phyloP scores from a whole-genome alignment of 2,329 filamentous ascomycete genomes.

The Cladophialophora immunda region DNA sequence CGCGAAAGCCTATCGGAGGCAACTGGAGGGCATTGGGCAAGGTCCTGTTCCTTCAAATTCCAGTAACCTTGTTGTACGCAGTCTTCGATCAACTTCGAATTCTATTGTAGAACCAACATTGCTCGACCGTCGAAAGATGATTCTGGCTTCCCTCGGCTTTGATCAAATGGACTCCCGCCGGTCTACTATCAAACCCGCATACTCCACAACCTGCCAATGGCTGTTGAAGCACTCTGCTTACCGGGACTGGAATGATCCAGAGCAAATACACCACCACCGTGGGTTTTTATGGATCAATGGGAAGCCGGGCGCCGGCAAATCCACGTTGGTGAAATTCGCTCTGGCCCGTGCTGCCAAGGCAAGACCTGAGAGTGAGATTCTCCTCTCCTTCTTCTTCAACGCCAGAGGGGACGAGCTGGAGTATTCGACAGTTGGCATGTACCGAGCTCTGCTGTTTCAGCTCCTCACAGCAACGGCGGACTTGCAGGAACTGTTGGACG shows the following conservation, averaged over 20 bases:
- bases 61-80: not conserved
- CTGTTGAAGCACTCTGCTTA: slow-evolving; percentile 49
- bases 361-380: slow-evolving; percentile 31
- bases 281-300: slow-evolving; percentile 51
- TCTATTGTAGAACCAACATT: not conserved
- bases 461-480: slow-evolving; percentile 50
- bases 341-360: slow-evolving; percentile 35
- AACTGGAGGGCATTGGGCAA: slow-evolving; percentile 17
- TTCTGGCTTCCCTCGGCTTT: slow-evolving; percentile 49
- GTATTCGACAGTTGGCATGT: slow-evolving; percentile 58
- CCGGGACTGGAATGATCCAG: slow-evolving; percentile 49
- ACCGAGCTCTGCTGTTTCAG: slow-evolving; percentile 60
- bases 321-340: slow-evolving; percentile 57
- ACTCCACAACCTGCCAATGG: slow-evolving; percentile 55
- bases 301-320: slow-evolving; percentile 55
- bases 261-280: slow-evolving; percentile 37
- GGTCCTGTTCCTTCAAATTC: not conserved
- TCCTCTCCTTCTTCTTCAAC: slow-evolving; percentile 62
- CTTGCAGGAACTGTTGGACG: slow-evolving; percentile 46
- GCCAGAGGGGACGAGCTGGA: slow-evolving; percentile 56
- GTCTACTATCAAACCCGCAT: slow-evolving; percentile 48
- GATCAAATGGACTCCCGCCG: slow-evolving; percentile 52
- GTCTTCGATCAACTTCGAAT: not conserved
- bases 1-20: slow-evolving; percentile 5
- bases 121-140: slow-evolving; percentile 27